Percentiles rank a stretch among this genome's conserved stretches.
Evolutionary conservation across 306 rosid species (phyloP).

Genomic region (Quercus variabilis): DNA sequence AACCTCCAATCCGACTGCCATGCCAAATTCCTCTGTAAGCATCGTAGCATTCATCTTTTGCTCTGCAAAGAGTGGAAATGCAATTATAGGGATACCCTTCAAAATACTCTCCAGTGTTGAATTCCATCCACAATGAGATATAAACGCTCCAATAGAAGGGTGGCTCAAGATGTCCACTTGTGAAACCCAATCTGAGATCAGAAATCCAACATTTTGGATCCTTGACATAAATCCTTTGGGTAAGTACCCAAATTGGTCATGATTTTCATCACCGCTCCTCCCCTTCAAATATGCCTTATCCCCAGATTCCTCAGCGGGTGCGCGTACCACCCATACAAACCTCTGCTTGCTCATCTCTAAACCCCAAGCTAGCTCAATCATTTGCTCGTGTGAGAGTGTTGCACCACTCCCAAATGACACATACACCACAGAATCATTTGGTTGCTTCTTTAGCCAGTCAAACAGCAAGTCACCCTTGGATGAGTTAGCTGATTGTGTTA

Average conservation of each 20-base stretch:
- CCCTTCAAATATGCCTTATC: constrained; percentile 23
- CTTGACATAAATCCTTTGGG: constrained; percentile 48
- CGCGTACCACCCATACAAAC: constrained; percentile 67
- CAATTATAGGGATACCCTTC: constrained; percentile 42
- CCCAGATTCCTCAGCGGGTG: constrained; percentile 10
- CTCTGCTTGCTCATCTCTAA: constrained; percentile 55
- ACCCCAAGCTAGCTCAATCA: constrained; percentile 53
- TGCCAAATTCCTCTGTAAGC: constrained; percentile 41
- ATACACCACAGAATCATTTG: constrained; percentile 39
- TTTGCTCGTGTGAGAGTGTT: constrained; percentile 40
- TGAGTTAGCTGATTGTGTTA: not conserved
- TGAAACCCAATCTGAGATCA: constrained; percentile 39
- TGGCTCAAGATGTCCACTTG: constrained; percentile 39
- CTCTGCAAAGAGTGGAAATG: constrained; percentile 61
- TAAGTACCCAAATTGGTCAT: constrained; percentile 8
- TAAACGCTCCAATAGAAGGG: constrained; percentile 38
- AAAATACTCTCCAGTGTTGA: constrained; percentile 46
- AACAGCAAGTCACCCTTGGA: constrained; percentile 1
- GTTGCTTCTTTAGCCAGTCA: constrained; percentile 52
- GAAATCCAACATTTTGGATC: constrained; percentile 17
- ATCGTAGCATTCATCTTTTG: constrained; percentile 50
- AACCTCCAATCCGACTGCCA: constrained; percentile 22
- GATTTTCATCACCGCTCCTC: not conserved
- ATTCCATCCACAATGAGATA: constrained; percentile 56
- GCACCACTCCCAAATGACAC: constrained; percentile 75